Evolutionary conservation across 1,284 basidiomycete species (phyloP), one percentile per base, ranked within the genome.

Genomic region (Ustilago nuda): DNA sequence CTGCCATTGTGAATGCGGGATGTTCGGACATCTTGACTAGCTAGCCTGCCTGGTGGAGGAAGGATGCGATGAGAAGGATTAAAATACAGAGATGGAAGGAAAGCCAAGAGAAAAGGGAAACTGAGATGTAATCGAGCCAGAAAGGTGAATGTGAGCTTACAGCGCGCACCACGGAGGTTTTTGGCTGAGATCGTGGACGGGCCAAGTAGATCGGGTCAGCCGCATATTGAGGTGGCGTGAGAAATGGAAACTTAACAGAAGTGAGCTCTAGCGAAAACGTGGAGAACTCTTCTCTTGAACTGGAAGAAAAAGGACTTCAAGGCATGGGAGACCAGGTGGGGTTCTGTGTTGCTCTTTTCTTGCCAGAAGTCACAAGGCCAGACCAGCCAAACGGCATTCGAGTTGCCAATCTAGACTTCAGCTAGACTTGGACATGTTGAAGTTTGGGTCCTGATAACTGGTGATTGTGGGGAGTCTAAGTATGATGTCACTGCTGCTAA

Each of bases 1-100:
- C 89, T 70, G 93, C 92, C 89, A 94, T 93, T 37, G 90, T 88
- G 85, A 90, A 92, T 66, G 93, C 92, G 76, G 92, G 92, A 85
- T 92, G 90, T 59, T 92, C 92, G 86, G 92, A 93, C 92, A 95
- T 80, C 4, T 19, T 61, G 57, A 27, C 19, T 45, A 19, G 43
- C 11, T 45, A 19, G 43, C 11, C 19, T 45, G 5, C 7, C 43
- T 45, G 43, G 43, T 45, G 43, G 8, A 19, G 17, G 15, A 7
- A n/a, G 8, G 43, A 19, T 45, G 19, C 43, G 41, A 36, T 23
- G 41, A 13, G 3, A 30, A 35, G 45, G 17, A 19, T 45, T 32
- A 9, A 8, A 36, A 36, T 45, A 19, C 43, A 45, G n/a, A 19
- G n/a, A 45, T 45, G 43, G 43, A 45, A 45, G n/a, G 43, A 45